These are phyloP conservation scores for Sporothrix sp. DNA, from an alignment of 2,329 filamentous ascomycete genomes.

Conservation along the genomic window DNA sequence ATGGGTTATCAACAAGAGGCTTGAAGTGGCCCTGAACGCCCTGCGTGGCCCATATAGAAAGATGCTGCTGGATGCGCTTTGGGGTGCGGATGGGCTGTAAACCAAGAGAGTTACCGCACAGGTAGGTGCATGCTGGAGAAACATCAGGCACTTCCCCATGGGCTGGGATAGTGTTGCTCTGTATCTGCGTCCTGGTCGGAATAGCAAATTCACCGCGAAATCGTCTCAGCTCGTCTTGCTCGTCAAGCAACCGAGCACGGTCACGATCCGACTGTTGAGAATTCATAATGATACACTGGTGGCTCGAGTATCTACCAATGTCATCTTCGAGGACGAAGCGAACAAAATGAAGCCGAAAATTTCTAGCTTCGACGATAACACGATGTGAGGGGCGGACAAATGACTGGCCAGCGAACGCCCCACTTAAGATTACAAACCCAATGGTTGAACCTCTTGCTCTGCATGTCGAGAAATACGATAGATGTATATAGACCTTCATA, in stretches of 20 bases:
- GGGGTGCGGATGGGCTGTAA: conserved; percentile 64
- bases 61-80: conserved; percentile 60
- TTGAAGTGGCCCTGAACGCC: conserved; percentile 80
- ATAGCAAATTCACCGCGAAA: conserved; percentile 66
- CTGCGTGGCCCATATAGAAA: conserved; percentile 75
- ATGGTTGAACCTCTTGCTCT: no score
- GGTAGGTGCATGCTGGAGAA: conserved; percentile 47
- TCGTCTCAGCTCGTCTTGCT: conserved; percentile 46
- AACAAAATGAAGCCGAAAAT: no score
- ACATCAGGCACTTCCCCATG: background rate
- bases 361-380: no score
- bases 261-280: background rate
- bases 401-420: no score
- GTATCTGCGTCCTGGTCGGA: conserved; percentile 48
- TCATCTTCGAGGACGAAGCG: no score
- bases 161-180: background rate
- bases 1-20: conserved; percentile 54
- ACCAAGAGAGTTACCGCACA: conserved; percentile 84
- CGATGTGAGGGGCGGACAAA: no score
- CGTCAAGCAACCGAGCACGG: conserved; percentile 46
- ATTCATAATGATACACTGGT: no score
- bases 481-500: no score
- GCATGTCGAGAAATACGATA: no score
- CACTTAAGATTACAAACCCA: no score
- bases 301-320: no score